Conservation (phyloP, 169 alveolate species). For the Plasmodium cynomolgi region DNA sequence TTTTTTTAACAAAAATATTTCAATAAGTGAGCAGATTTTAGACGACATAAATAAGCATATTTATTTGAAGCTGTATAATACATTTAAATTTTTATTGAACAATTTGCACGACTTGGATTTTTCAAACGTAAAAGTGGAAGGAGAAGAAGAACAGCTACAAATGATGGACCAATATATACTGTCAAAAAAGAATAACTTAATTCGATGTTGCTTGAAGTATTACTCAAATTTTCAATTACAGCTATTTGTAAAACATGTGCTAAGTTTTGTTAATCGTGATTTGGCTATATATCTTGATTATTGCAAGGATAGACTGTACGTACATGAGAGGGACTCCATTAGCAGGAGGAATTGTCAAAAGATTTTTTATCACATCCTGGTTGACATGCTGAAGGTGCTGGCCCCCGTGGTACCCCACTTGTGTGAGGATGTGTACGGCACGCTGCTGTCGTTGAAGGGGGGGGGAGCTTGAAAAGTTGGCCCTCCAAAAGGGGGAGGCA, state of each 20-base stretch:
- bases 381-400: conserved; percentile 23
- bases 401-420: conserved; percentile 67
- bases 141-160: conserved; percentile 16
- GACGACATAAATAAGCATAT: conserved; percentile 55
- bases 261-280: conserved; percentile 51
- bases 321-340: conserved; percentile 42
- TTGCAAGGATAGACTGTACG: conserved; percentile 65
- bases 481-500: background rate
- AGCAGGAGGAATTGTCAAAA: conserved; percentile 65
- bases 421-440: conserved; percentile 59
- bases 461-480: background rate
- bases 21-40: conserved; percentile 41
- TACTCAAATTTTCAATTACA: conserved; percentile 47
- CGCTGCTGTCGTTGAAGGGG: background rate
- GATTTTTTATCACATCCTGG: conserved; percentile 11
- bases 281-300: conserved; percentile 66
- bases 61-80: conserved; percentile 56
- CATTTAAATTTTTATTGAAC: conserved; percentile 52
- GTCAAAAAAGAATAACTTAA: conserved; percentile 27
- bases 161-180: conserved; percentile 53
- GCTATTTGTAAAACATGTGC: conserved; percentile 25
- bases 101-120: conserved; percentile 46
- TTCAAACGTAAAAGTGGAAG: background rate
- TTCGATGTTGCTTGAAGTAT: conserved; percentile 10
- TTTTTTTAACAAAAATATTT: conserved; percentile 28